Evolutionary conservation across 306 rosid genomes (phyloP), one percentile per base, ranked within the genome.

Genomic region (Canavalia gladiata): DNA sequence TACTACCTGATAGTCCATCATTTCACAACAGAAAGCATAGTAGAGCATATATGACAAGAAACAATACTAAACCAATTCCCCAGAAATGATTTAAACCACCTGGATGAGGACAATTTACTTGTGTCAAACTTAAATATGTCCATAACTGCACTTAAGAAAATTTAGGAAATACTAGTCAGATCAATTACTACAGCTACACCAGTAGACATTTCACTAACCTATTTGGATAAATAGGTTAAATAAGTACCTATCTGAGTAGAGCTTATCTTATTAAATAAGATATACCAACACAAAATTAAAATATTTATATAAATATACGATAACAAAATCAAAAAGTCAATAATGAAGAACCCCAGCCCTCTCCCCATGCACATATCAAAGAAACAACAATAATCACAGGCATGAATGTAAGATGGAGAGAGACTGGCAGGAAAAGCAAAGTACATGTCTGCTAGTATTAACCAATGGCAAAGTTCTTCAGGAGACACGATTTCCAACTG

Each of bases 381-480:
- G 64, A 59, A 50, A 60, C 31, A 65, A 68, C 37, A 31, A 51
- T 13, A 69, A 42, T 57, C 45, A 47, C 37, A 57, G 69, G 68
- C 64, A 74, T n/a, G 28, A 50, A 80, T 30, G 37, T 45, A 64
- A 64, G 59, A 75, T 79, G 51, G 7, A 82, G 74, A 34, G 74
- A 83, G 60, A 49, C 0, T 5, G 68, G 65, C n/a, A 83, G 55
- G 49, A 50, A 87, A 78, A 78, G 79, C 3, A 62, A 59, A 85
- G 13, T 92, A 94, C 98, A 92, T 87, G 89, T 94, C 98, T 0
- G 98, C 91, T 77, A 92, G 81, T 75, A 88, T 87, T 81, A 95
- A 70, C 99, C 99, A 95, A 78, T 88, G 91, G 84, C 99, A 90
- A 65, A 91, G 91, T 79, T 95, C 99, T 67, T 86, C 97, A 12